Percentiles rank a stretch among this genome's conserved stretches.
Conservation (phyloP, 1,284 basidiomycete species). For the Pascua sp. region DNA sequence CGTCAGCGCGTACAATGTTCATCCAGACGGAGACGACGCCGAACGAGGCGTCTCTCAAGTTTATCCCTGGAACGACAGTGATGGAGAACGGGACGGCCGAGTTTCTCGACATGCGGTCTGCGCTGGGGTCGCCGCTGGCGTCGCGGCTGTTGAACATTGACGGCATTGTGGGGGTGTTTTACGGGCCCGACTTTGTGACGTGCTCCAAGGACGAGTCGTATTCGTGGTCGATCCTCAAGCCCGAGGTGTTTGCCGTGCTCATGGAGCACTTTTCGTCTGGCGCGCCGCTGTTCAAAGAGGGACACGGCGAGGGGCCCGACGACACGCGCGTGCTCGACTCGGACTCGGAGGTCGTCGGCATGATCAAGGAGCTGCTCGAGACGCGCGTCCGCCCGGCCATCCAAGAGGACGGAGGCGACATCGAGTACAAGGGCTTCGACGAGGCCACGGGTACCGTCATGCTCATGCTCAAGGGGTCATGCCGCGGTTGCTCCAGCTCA, state of each 20-base stretch:
- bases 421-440: conserved; percentile 56
- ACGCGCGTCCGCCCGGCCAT: conserved; percentile 93
- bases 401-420: conserved; percentile 62
- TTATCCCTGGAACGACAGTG: conserved; percentile 87
- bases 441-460: conserved; percentile 57
- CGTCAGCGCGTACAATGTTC: conserved; percentile 80
- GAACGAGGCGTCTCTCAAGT: conserved; percentile 96
- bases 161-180: conserved; percentile 85
- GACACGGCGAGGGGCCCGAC: conserved; percentile 75
- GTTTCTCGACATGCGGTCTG: conserved; percentile 82
- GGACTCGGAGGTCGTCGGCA: conserved; percentile 95
- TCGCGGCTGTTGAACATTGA: conserved; percentile 89
- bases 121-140: conserved; percentile 83
- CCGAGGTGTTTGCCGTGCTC: conserved; percentile 94
- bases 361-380: conserved; percentile 97
- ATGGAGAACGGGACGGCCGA: conserved; percentile 82
- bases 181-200: conserved; percentile 96
- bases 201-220: conserved; percentile 86
- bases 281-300: conserved; percentile 70
- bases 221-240: conserved; percentile 86
- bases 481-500: conserved; percentile 87
- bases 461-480: conserved; percentile 92
- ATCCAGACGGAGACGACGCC: conserved; percentile 97
- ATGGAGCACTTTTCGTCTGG: conserved; percentile 98
- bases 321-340: conserved; percentile 95